Evolutionary conservation across 1,284 basidiomycete genomes (phyloP).

Genomic region (Austroboletus rostrupii): DNA sequence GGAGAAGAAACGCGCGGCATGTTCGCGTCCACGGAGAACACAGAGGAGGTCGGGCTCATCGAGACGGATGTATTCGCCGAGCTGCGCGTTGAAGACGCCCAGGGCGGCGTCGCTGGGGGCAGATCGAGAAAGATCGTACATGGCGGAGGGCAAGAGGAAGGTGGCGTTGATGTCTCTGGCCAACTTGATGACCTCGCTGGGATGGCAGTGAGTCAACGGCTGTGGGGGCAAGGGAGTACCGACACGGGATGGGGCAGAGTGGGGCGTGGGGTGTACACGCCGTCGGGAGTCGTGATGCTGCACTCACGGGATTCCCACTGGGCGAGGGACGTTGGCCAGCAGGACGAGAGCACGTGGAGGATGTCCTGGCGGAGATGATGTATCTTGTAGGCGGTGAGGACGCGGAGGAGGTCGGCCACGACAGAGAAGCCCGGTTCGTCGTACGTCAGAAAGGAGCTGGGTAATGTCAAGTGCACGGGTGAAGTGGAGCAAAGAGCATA

Average conservation of each 20-base stretch:
- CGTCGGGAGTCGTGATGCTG: slow-evolving; percentile 42
- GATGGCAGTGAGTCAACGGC: slow-evolving; percentile 20
- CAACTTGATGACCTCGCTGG: slow-evolving; percentile 42
- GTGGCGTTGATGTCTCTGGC: slow-evolving; percentile 37
- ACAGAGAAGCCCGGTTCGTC: slow-evolving; percentile 45
- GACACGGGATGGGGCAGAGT: slow-evolving; percentile 64
- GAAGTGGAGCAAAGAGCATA: slow-evolving; percentile 3
- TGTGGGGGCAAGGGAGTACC: slow-evolving; percentile 10
- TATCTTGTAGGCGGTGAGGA: slow-evolving; percentile 60
- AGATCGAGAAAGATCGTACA: slow-evolving; percentile 51
- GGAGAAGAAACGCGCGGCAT: slow-evolving; percentile 65
- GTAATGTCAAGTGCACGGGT: slow-evolving; percentile 7
- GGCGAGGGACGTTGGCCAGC: slow-evolving; percentile 56
- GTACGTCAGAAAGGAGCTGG: slow-evolving; percentile 40
- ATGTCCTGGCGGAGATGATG: slow-evolving; percentile 51
- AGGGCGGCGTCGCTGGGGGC: slow-evolving; percentile 40
- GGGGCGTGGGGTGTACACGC: slow-evolving; percentile 53
- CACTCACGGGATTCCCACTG: slow-evolving; percentile 64
- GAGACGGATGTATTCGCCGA: slow-evolving; percentile 33
- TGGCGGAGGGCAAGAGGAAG: slow-evolving; percentile 44
- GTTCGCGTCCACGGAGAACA: slow-evolving; percentile 64
- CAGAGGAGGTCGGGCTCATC: slow-evolving; percentile 51
- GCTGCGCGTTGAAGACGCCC: slow-evolving; percentile 29
- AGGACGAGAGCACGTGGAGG: slow-evolving; percentile 43
- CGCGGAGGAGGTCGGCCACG: slow-evolving; percentile 54